phyloP scores from a whole-genome alignment of 164 flowering plant genomes.

The Vitis amurensis region DNA sequence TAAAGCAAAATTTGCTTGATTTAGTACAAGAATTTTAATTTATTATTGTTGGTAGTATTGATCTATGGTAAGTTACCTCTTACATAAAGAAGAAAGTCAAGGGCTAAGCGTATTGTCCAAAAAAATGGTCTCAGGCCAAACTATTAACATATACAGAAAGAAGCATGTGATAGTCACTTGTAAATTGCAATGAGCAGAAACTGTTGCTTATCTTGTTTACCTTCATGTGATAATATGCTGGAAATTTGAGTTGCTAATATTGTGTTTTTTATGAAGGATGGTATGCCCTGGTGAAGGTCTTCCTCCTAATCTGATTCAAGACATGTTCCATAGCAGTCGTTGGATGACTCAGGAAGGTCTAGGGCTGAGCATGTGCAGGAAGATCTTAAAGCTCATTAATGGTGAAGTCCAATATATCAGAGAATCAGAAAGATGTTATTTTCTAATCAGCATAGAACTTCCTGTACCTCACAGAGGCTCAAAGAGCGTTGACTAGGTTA shows the following conservation, averaged over 20 bases:
- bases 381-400: conserved; percentile 73
- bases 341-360: conserved; percentile 82
- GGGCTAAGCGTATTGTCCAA: no score
- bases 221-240: background rate
- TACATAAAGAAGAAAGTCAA: no score
- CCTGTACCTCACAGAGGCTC: conserved; percentile 37
- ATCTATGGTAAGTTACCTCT: no score
- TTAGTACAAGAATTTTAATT: no score
- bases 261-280: conserved; percentile 44
- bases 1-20: no score
- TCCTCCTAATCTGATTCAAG: conserved; percentile 74
- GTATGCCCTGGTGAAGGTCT: conserved; percentile 81
- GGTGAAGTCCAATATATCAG: conserved; percentile 83
- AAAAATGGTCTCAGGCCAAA: no score
- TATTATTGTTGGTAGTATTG: no score
- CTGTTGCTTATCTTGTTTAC: background rate
- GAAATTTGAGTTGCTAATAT: background rate
- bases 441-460: conserved; percentile 59
- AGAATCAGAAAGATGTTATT: conserved; percentile 72
- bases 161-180: no score
- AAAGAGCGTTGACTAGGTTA: conserved; percentile 23
- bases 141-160: no score
- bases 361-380: conserved; percentile 79
- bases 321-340: conserved; percentile 66
- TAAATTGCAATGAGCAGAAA: background rate